Evolutionary conservation across 2,329 filamentous ascomycete genomes (phyloP).

Genomic region (Seiridium cupressi): DNA sequence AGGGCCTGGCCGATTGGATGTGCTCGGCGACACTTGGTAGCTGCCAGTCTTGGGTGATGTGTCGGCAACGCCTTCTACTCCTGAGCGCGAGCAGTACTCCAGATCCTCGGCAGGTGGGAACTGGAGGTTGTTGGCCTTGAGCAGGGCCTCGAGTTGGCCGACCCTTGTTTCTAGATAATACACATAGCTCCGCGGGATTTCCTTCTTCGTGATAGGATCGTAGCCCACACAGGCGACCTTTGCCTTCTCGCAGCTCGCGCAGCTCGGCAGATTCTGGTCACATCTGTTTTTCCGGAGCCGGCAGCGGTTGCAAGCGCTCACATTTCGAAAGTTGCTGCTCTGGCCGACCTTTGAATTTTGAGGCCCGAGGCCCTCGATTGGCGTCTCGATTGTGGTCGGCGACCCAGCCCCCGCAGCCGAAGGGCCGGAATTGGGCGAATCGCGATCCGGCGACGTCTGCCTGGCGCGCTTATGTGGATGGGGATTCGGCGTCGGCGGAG

Average conservation of each 20-base stretch:
- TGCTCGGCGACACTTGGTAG: slow-evolving; percentile 29
- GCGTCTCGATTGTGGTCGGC: slow-evolving; percentile 25
- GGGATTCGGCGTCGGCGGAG: slow-evolving; percentile 44
- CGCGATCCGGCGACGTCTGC: slow-evolving; percentile 48
- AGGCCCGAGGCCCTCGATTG: slow-evolving; percentile 27
- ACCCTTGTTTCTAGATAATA: slow-evolving; percentile 91
- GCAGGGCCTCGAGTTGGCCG: slow-evolving; percentile 75
- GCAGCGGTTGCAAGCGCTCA: slow-evolving; percentile 93
- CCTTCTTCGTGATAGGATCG: slow-evolving; percentile 92
- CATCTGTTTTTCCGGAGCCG: slow-evolving; percentile 90
- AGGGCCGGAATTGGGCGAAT: slow-evolving; percentile 37
- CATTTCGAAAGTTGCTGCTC: slow-evolving; percentile 74
- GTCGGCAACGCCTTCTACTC: slow-evolving; percentile 32
- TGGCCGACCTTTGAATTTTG: slow-evolving; percentile 44
- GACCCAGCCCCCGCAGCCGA: slow-evolving; percentile 34
- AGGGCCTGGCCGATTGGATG: slow-evolving; percentile 26
- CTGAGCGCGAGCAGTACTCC: slow-evolving; percentile 56
- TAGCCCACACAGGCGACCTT: slow-evolving; percentile 89
- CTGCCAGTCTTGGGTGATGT: slow-evolving; percentile 32
- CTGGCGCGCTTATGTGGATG: slow-evolving; percentile 58
- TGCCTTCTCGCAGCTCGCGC: slow-evolving; percentile 91
- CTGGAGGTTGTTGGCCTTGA: slow-evolving; percentile 66
- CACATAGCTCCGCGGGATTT: slow-evolving; percentile 92
- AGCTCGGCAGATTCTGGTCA: slow-evolving; percentile 89
- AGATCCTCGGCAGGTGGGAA: slow-evolving; percentile 73